A percentile compares a stretch with the other conserved stretches of the same genome.
These are phyloP conservation scores for Aspergillus sp. DNA, from an alignment of 2,329 filamentous ascomycete genomes.

Conservation along the genomic window DNA sequence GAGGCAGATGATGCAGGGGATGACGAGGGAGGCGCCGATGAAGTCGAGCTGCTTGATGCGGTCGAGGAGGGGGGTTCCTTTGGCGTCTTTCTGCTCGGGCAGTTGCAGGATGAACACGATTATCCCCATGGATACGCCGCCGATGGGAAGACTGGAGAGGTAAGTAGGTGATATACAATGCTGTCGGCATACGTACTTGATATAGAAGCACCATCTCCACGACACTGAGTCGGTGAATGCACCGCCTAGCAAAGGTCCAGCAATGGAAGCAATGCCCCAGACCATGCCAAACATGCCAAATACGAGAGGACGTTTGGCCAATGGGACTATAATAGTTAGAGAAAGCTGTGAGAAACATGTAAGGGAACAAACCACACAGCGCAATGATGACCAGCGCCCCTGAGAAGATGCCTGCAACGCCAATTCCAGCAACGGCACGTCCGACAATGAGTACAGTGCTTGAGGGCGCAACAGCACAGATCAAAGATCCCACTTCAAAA, in stretches of 20 bases:
- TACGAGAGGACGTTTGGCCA: conserved; percentile 6
- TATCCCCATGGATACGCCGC: conserved; percentile 19
- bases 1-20: conserved; percentile 54
- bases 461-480: conserved; percentile 24
- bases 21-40: conserved; percentile 49
- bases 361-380: neutral
- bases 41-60: conserved; percentile 44
- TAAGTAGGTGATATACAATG: neutral
- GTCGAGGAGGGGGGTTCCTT: neutral
- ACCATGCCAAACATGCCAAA: conserved; percentile 15
- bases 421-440: conserved; percentile 9
- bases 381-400: conserved; percentile 10
- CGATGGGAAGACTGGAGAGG: conserved; percentile 49
- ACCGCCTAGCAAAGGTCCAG: conserved; percentile 10
- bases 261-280: conserved; percentile 10
- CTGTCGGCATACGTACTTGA: conserved; percentile 6
- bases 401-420: conserved; percentile 8
- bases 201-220: conserved; percentile 20
- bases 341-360: too few relatives aligned
- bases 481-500: conserved; percentile 27
- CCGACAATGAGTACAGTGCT: conserved; percentile 14
- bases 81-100: conserved; percentile 5
- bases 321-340: neutral
- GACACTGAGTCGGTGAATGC: conserved; percentile 11
- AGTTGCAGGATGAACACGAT: conserved; percentile 18